Evolutionary conservation across 2,329 filamentous ascomycete genomes (phyloP).

Genomic region (Paracoccidioides brasiliensis): DNA sequence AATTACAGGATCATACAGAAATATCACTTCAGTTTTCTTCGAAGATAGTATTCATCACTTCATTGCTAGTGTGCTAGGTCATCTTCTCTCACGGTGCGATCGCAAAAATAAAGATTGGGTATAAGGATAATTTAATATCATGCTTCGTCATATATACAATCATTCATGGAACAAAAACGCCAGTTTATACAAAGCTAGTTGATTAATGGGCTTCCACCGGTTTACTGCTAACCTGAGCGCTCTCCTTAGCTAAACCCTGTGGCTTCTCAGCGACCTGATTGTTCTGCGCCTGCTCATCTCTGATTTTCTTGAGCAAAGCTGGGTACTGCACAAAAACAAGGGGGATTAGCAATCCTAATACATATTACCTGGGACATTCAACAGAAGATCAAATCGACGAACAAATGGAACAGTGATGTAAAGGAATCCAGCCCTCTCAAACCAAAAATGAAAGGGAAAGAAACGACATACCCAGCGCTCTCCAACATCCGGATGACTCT

Average conservation of each 20-base stretch:
- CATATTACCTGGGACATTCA: neutral
- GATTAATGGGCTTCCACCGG: constrained; percentile 5
- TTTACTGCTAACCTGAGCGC: neutral
- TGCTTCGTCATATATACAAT: neutral
- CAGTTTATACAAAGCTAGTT: neutral
- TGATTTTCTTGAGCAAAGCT: constrained; percentile 41
- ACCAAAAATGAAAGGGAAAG: neutral
- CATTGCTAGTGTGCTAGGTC: no score
- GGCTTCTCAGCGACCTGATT: constrained; percentile 10
- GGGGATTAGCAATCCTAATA: neutral
- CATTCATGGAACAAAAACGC: neutral
- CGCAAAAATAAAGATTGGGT: neutral
- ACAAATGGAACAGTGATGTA: neutral
- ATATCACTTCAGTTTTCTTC: no score
- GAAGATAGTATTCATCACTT: no score
- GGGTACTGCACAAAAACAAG: constrained; percentile 40
- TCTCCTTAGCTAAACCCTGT: constrained; percentile 4
- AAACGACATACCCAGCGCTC: constrained; percentile 48
- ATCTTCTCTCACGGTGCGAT: no score
- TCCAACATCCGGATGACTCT: constrained; percentile 77
- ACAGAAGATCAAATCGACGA: neutral
- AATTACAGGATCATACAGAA: no score
- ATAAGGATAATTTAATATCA: neutral
- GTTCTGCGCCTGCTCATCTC: constrained; percentile 41
- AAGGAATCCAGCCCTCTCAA: no score